phyloP scores from a whole-genome alignment of 306 rosid genomes.

The Lupinus albus region DNA sequence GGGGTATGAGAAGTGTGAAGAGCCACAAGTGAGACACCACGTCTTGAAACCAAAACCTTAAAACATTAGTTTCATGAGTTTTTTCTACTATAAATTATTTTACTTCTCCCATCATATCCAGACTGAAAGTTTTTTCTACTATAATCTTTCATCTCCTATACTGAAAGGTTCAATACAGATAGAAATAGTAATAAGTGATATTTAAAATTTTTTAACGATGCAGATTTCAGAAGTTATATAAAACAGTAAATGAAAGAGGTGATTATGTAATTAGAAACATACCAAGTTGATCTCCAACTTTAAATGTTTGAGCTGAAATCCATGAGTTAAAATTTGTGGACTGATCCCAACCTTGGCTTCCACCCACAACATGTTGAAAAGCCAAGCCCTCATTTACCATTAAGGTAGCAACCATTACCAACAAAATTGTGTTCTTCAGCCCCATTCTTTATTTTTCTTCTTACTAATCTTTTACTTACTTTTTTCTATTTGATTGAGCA shows the following conservation, averaged over 20 bases:
- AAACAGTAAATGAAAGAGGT: neutral
- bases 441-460: constrained; percentile 46
- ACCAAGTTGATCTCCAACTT: constrained; percentile 90
- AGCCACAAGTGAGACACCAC: no score
- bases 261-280: constrained; percentile 10
- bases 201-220: no score
- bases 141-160: no score
- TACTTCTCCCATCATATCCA: no score
- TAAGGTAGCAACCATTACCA: constrained; percentile 49
- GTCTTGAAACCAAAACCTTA: no score
- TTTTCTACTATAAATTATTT: no score
- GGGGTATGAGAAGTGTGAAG: no score
- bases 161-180: no score
- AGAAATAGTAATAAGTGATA: no score
- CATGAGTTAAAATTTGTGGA: constrained; percentile 76
- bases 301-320: constrained; percentile 71
- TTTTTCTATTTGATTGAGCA: constrained; percentile 7
- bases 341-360: constrained; percentile 86
- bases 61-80: no score
- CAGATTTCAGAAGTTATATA: no score
- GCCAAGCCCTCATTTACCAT: constrained; percentile 50
- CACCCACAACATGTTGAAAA: constrained; percentile 73
- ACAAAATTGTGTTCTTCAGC: constrained; percentile 54
- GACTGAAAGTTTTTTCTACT: no score
- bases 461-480: constrained; percentile 18